Base-by-base conservation (phyloP, 352 stramenopile species). In the Lagenidium giganteum region DNA sequence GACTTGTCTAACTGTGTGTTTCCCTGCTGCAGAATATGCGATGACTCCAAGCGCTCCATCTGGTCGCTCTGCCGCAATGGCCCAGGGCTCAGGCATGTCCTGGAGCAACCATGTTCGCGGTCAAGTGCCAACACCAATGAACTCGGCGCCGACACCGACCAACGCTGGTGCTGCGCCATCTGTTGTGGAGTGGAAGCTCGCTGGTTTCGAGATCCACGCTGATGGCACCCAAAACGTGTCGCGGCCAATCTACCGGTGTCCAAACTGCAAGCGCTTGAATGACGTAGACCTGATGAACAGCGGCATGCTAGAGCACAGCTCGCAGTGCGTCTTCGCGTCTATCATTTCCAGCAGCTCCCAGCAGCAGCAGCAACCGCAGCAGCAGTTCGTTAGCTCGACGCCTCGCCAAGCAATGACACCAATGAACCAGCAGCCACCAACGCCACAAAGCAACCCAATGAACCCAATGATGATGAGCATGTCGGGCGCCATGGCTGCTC, bases 191-290 rank as follows among this genome's bases (percentile, higher is more conserved):
- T 93, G 78, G 78, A 71, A 72, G 25, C 67, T 90, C n/a, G 65
- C 62, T 16, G 81, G 70, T 25, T 93, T 88, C 60, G 77, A 93
- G 51, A 87, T 89, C 25, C 62, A 88, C 38, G 45, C 61, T 0
- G 76, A 93, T 42, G 81, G 81, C 11, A 69, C 71, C 5, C 63
- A 73, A 32, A 85, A 90, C 42, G 61, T 77, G 8, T 64, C 67
- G 34, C 63, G 74, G 3, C 78, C 78, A 13, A 90, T 90, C 57
- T 90, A 90, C 51, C 78, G 78, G 16, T 90, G 78, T 44, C 68
- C 69, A 5, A 67, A 83, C 22, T 90, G 78, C 36, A 61, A 70
- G 30, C 65, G 72, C 7, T 51, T 85, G 35, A 80, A 83, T 27
- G 75, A 87, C 47, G 66, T 89, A 1, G 77, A 86, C 37, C 83